A percentile compares a stretch with the other conserved stretches of the same genome.
phyloP scores from a whole-genome alignment of 371 early-diverging fungal genomes.

The Actinomortierella ambigua region DNA sequence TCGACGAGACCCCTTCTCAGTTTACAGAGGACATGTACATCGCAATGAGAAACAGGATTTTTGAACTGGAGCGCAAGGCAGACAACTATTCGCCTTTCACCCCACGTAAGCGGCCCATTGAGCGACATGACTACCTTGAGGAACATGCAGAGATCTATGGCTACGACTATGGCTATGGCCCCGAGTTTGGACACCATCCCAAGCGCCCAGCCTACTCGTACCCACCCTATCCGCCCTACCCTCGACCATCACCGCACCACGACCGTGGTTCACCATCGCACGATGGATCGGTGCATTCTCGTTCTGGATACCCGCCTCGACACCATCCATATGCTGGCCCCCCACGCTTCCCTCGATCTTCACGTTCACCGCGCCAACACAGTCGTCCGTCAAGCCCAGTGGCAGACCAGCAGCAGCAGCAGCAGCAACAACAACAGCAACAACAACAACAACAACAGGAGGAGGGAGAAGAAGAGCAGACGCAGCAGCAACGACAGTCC shows the following conservation, averaged over 20 bases:
- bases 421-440: no score
- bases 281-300: no score
- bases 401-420: no score
- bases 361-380: no score
- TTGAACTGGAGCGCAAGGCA: conserved; percentile 40
- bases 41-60: conserved; percentile 45
- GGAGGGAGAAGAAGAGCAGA: no score
- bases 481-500: no score
- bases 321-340: conserved; percentile 2
- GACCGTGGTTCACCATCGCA: no score
- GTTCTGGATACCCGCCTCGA: background rate
- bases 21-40: conserved; percentile 46
- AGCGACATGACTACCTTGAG: conserved; percentile 12
- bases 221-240: background rate
- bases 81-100: conserved; percentile 41
- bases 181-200: conserved; percentile 11
- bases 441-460: no score
- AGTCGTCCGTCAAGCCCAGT: no score
- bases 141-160: conserved; percentile 15
- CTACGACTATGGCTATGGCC: conserved; percentile 7
- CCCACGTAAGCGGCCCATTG: conserved; percentile 33
- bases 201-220: conserved; percentile 13
- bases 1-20: conserved; percentile 37
- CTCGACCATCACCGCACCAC: no score
- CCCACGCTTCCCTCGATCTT: background rate